These are phyloP conservation scores for Rhizopogon vulgaris DNA, from an alignment of 768 basidiomycete species.

Conservation along the genomic window DNA sequence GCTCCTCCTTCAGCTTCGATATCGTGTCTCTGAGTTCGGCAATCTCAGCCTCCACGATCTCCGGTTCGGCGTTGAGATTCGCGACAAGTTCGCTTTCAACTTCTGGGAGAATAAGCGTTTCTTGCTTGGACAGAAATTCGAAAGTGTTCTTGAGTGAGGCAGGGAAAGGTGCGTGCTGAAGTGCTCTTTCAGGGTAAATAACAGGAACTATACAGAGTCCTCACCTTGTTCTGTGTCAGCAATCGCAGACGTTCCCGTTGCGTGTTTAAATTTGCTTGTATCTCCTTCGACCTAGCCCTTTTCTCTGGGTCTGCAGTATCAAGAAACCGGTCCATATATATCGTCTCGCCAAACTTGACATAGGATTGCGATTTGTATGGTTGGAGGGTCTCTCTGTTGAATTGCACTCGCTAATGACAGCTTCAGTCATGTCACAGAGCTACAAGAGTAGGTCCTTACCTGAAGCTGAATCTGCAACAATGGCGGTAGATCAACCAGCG, in stretches of 20 bases:
- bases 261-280: constrained; percentile 59
- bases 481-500: constrained; percentile 81
- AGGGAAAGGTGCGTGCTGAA: constrained; percentile 56
- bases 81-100: constrained; percentile 54
- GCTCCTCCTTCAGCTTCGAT: constrained; percentile 51
- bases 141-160: constrained; percentile 49
- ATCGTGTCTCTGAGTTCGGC: constrained; percentile 46
- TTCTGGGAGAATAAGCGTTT: constrained; percentile 37
- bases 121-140: constrained; percentile 52
- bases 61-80: constrained; percentile 49
- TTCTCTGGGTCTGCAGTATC: constrained; percentile 67
- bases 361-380: constrained; percentile 96
- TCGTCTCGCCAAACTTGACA: constrained; percentile 80
- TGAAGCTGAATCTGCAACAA: constrained; percentile 94
- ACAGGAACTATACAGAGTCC: not conserved
- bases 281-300: constrained; percentile 60
- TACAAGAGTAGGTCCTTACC: constrained; percentile 37
- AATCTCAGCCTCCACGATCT: constrained; percentile 48
- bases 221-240: constrained; percentile 69
- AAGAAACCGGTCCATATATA: constrained; percentile 91
- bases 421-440: constrained; percentile 3
- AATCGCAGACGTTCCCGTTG: constrained; percentile 64
- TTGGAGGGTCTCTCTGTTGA: constrained; percentile 85
- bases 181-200: not conserved
- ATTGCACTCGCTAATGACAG: constrained; percentile 73